Base-by-base conservation (phyloP, 352 stramenopile genomes). In the Phytophthora constricta region DNA sequence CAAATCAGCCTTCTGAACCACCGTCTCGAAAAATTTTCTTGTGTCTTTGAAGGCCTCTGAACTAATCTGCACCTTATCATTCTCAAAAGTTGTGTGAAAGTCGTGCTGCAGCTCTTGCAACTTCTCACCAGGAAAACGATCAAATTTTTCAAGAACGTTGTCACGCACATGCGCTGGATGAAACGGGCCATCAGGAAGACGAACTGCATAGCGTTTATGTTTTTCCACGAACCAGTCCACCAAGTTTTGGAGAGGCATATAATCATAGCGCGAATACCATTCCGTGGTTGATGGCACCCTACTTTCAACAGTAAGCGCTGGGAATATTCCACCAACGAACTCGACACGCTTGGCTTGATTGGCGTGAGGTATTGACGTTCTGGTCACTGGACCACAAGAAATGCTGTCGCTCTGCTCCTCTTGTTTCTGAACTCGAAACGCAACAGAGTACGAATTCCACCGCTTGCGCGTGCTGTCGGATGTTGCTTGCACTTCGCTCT, bases 361-460 rank as follows among this genome's bases (percentile, higher is more conserved):
- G 23, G 8, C 28, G 17, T 23, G 27, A 5, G 64, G 60, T 19
- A 80, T 45, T 14, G 33, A 41, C 5, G 53, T 25, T 5, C 23
- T 50, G 4, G 14, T 27, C 8, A 56, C 4, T 20, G 8, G 9
- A 10, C 42, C 47, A 14, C 53, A 69, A 19, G 37, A 20, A 9
- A 74, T 57, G 22, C 78, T 80, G 47, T 90, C 83, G 1, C 76
- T 59, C 19, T 72, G 53, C 2, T 86, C 67, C 16, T 79, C 61
- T 47, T 90, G 72, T 52, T 83, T 60, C 22, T 86, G 65, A 17
- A 78, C 68, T 55, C 57, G 55, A 75, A 89, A 68, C 60, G 74
- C 34, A 34, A 77, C 60, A 3, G 64, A 77, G 19, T 52, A 70
- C 22, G 68, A 73, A 25, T 69, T 63, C 64, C 63, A 70, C 14